A percentile compares a stretch with the other conserved stretches of the same genome.
phyloP scores from a whole-genome alignment of 306 rosid genomes.

The Sphenostylis stenocarpa region DNA sequence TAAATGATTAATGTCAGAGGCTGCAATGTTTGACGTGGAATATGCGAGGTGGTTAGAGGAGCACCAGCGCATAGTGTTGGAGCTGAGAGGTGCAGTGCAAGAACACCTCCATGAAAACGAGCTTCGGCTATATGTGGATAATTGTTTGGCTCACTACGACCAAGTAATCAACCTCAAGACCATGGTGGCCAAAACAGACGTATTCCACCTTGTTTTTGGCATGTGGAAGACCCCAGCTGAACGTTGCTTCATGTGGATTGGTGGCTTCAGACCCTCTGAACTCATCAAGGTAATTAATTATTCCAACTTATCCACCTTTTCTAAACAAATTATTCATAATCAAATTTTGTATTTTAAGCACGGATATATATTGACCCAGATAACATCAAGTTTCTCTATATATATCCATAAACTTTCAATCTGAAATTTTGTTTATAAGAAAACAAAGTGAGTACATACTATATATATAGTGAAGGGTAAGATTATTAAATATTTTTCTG shows the following conservation, averaged over 20 bases:
- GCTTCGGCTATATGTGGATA: constrained; percentile 73
- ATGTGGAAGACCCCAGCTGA: constrained; percentile 95
- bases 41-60: constrained; percentile 88
- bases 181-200: constrained; percentile 74
- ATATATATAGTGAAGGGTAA: neutral
- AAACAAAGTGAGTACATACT: no score
- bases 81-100: constrained; percentile 83
- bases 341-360: neutral
- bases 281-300: constrained; percentile 69
- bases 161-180: constrained; percentile 68
- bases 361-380: neutral
- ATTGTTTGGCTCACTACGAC: constrained; percentile 74
- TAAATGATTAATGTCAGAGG: constrained; percentile 43
- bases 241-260: constrained; percentile 96
- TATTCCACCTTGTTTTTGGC: constrained; percentile 82
- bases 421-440: neutral
- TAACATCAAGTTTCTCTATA: no score
- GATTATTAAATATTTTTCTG: neutral
- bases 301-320: neutral
- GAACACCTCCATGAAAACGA: constrained; percentile 83
- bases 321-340: neutral
- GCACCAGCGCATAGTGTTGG: constrained; percentile 71
- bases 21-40: constrained; percentile 82
- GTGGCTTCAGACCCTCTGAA: constrained; percentile 89
- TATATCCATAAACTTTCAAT: neutral